Conservation (phyloP, 768 basidiomycete genomes). For the Mycena filopes region DNA sequence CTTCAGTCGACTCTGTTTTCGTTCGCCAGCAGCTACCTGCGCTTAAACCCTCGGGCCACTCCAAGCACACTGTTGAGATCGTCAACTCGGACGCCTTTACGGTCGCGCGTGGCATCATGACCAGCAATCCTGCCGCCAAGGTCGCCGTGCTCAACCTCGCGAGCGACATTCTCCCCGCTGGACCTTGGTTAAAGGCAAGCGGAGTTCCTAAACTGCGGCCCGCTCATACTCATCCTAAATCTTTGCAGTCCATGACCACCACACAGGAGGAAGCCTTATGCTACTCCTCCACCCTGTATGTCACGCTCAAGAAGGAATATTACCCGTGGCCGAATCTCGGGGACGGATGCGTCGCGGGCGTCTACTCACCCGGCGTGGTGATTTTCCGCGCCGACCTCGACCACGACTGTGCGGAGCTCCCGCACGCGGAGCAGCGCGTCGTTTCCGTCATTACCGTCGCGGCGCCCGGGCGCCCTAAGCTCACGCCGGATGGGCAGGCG, state of each 20-base stretch:
- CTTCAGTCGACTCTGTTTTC: slow-evolving; percentile 44
- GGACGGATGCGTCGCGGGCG: slow-evolving; percentile 49
- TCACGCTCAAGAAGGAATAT: slow-evolving; percentile 50
- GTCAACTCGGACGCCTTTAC: slow-evolving; percentile 52
- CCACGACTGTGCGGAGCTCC: slow-evolving; percentile 50
- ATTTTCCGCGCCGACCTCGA: slow-evolving; percentile 60
- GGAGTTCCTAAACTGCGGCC: too few species aligned
- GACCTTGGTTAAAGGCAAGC: slow-evolving; percentile 18
- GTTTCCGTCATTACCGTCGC: slow-evolving; percentile 59
- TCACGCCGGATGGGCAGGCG: slow-evolving; percentile 40
- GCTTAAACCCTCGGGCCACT: slow-evolving; percentile 34
- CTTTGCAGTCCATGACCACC: slow-evolving; percentile 12
- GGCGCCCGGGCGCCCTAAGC: slow-evolving; percentile 46
- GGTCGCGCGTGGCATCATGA: slow-evolving; percentile 45
- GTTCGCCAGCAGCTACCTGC: slow-evolving; percentile 39
- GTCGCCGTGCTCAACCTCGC: slow-evolving; percentile 53
- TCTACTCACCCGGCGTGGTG: slow-evolving; percentile 58
- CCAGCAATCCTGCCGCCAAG: slow-evolving; percentile 40
- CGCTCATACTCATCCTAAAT: too few species aligned
- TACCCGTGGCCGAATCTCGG: slow-evolving; percentile 62
- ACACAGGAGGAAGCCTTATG: slow-evolving; percentile 59
- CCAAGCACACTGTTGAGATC: slow-evolving; percentile 37
- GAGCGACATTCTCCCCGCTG: slow-evolving; percentile 43
- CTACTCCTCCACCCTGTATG: slow-evolving; percentile 58
- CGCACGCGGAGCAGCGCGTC: slow-evolving; percentile 43